phyloP scores from a whole-genome alignment of 1,284 basidiomycete species.

The Marasmius sp. region DNA sequence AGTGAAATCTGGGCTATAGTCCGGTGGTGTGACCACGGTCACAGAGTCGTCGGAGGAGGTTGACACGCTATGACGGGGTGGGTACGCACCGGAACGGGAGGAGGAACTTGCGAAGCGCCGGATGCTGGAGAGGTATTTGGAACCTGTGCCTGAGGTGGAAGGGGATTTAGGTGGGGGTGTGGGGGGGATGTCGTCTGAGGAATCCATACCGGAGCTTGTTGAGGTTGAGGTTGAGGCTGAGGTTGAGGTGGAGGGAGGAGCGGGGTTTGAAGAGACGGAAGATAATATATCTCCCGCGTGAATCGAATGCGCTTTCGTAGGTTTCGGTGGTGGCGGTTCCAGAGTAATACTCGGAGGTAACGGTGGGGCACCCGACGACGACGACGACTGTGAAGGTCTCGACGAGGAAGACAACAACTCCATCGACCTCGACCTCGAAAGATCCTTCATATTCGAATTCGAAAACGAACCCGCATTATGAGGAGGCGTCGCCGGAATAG shows the following conservation, averaged over 20 bases:
- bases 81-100: constrained; percentile 32
- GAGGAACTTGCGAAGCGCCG: constrained; percentile 40
- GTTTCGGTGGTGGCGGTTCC: constrained; percentile 1
- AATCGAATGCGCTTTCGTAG: neutral
- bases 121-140: constrained; percentile 43
- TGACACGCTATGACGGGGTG: constrained; percentile 48
- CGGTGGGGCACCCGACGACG: constrained; percentile 1
- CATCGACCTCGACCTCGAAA: constrained; percentile 6
- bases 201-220: constrained; percentile 4
- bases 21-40: constrained; percentile 36
- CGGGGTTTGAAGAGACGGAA: too few relatives aligned
- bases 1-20: constrained; percentile 15
- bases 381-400: constrained; percentile 3
- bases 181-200: constrained; percentile 22
- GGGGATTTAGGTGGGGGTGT: constrained; percentile 42
- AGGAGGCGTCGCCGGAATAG: neutral
- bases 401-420: constrained; percentile 1
- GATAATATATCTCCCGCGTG: neutral
- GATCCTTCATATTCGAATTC: neutral
- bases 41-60: constrained; percentile 56
- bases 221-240: constrained; percentile 1
- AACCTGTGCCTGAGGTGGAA: constrained; percentile 1
- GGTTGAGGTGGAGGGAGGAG: neutral
- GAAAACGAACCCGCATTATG: neutral
- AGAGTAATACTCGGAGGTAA: neutral